A percentile compares a stretch with the other conserved stretches of the same genome.
phyloP scores from a whole-genome alignment of 345 rosid species.

The Xanthoceras sorbifolium region DNA sequence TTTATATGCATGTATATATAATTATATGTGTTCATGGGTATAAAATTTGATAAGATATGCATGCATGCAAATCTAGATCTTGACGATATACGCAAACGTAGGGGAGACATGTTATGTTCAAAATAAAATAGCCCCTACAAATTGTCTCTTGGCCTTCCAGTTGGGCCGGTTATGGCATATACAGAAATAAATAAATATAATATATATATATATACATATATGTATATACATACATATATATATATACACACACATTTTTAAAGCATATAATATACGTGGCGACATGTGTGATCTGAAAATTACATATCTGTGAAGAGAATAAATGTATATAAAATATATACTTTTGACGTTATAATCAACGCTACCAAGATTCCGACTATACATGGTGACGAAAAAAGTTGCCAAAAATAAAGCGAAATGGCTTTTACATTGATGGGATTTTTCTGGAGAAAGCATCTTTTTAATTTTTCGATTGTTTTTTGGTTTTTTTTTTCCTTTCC shows the following conservation, averaged over 20 bases:
- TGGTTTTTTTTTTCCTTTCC: neutral
- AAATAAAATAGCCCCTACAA: neutral
- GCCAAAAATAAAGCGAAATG: neutral
- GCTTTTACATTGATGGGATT: neutral
- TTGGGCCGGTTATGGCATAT: slow-evolving; percentile 25
- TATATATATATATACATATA: too few species aligned
- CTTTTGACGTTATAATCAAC: slow-evolving; percentile 12
- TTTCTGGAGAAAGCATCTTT: slow-evolving; percentile 22
- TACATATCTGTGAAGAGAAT: slow-evolving; percentile 10
- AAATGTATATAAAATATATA: slow-evolving; percentile 5
- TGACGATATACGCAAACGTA: neutral
- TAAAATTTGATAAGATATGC: neutral
- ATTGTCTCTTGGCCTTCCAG: slow-evolving; percentile 32
- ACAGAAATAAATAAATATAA: too few species aligned
- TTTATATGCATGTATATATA: too few species aligned
- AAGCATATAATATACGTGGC: neutral
- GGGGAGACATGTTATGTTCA: neutral
- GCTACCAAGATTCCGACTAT: slow-evolving; percentile 35
- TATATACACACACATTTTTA: neutral
- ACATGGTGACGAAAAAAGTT: neutral
- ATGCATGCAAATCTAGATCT: neutral
- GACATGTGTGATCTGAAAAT: too few species aligned
- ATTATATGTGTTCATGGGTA: neutral
- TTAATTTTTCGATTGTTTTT: neutral
- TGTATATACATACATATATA: too few species aligned